These are phyloP conservation scores for Sesbania bispinosa DNA, from an alignment of 306 rosid genomes.

Conservation along the genomic window DNA sequence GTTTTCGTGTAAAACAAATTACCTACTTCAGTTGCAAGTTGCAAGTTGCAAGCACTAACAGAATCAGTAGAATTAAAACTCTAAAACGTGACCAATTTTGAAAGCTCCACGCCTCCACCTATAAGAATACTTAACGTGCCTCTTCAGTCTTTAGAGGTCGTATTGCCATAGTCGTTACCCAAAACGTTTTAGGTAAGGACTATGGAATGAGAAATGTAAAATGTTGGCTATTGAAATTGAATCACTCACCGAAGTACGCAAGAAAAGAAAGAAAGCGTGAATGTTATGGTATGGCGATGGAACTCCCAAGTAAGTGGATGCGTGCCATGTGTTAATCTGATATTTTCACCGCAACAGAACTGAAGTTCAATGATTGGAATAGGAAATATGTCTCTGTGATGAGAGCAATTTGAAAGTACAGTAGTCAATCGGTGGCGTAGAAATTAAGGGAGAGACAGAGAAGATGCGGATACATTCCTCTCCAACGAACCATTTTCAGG, in stretches of 20 bases:
- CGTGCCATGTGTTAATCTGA: not conserved
- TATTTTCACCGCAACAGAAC: not conserved
- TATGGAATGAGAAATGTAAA: no score
- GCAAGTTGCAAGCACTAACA: conserved; percentile 10
- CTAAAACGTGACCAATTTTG: conserved; percentile 26
- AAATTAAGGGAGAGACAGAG: not conserved
- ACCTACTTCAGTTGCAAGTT: conserved; percentile 14
- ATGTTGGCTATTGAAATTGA: not conserved
- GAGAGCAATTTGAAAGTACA: not conserved
- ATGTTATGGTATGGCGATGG: not conserved
- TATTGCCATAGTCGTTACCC: not conserved
- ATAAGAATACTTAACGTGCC: conserved; percentile 8
- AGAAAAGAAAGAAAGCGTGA: conserved; percentile 24
- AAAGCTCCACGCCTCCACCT: not conserved
- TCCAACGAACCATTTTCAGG: no score
- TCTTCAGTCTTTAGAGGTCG: not conserved
- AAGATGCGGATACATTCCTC: not conserved
- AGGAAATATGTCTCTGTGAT: not conserved
- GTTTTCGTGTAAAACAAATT: conserved; percentile 20
- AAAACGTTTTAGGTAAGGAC: not conserved
- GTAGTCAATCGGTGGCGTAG: not conserved
- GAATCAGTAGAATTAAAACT: not conserved
- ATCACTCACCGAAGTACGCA: conserved; percentile 14
- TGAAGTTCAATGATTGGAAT: not conserved
- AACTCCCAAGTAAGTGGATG: not conserved